Conservation (phyloP, 2,329 filamentous ascomycete genomes). For the Pseudocercospora cruenta region DNA sequence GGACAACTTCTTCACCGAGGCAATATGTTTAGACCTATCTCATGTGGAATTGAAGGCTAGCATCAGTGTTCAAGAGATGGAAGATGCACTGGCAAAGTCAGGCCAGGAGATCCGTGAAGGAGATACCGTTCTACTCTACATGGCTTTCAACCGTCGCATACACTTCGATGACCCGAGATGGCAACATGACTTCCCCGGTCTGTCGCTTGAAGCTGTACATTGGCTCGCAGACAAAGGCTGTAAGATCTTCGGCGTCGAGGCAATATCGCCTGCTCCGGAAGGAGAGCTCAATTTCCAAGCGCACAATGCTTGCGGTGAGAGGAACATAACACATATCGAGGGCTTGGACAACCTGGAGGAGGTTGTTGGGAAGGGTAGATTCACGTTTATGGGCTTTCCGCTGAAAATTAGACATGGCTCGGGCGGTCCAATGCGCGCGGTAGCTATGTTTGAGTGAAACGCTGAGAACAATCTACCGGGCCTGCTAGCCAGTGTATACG, state of each 20-base stretch:
- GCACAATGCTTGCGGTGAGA: slow-evolving; percentile 35
- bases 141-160: slow-evolving; percentile 33
- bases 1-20: slow-evolving; percentile 34
- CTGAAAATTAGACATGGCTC: slow-evolving; percentile 34
- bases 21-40: slow-evolving; percentile 35
- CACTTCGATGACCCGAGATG: slow-evolving; percentile 33
- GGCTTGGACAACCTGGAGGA: slow-evolving; percentile 33
- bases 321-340: slow-evolving; percentile 35
- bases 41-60: slow-evolving; percentile 31
- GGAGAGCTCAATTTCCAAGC: slow-evolving; percentile 35
- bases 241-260: slow-evolving; percentile 36
- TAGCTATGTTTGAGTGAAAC: slow-evolving; percentile 29
- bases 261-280: slow-evolving; percentile 33
- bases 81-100: slow-evolving; percentile 26
- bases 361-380: slow-evolving; percentile 32
- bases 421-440: slow-evolving; percentile 35
- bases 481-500: neutral
- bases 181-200: slow-evolving; percentile 36
- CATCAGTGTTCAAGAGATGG: slow-evolving; percentile 32
- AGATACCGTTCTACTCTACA: slow-evolving; percentile 33
- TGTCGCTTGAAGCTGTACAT: slow-evolving; percentile 31
- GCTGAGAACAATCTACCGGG: neutral
- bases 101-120: slow-evolving; percentile 32
- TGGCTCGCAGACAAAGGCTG: slow-evolving; percentile 36
- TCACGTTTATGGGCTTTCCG: slow-evolving; percentile 33